Conservation (phyloP, 495 filamentous ascomycete species). For the Delitschia confertaspora region DNA sequence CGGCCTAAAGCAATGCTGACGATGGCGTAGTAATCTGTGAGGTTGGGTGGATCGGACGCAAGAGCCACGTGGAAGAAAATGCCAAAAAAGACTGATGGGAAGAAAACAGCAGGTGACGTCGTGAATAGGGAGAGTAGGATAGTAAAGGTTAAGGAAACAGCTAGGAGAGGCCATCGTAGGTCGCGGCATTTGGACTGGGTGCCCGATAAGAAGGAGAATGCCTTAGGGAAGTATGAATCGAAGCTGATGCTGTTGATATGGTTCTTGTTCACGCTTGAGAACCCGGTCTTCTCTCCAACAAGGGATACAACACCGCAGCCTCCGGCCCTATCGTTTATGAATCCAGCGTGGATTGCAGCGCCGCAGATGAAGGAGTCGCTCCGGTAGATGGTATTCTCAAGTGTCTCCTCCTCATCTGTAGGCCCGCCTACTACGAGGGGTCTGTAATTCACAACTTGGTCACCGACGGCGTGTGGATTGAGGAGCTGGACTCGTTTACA, state of each 20-base stretch:
- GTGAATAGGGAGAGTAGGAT: slow-evolving; percentile 36
- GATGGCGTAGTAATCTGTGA: slow-evolving; percentile 38
- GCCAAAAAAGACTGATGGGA: slow-evolving; percentile 33
- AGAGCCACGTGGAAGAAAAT: slow-evolving; percentile 40
- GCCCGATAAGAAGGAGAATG: slow-evolving; percentile 36
- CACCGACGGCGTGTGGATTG: slow-evolving; percentile 37
- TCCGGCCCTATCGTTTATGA: slow-evolving; percentile 33
- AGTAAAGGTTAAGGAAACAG: slow-evolving; percentile 34
- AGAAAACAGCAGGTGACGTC: slow-evolving; percentile 37
- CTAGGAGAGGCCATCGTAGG: slow-evolving; percentile 38
- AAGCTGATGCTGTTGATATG: slow-evolving; percentile 34
- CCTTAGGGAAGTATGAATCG: slow-evolving; percentile 37
- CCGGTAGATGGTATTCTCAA: slow-evolving; percentile 32
- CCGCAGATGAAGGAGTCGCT: slow-evolving; percentile 39
- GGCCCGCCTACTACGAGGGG: slow-evolving; percentile 37
- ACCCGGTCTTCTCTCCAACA: slow-evolving; percentile 33
- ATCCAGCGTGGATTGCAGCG: slow-evolving; percentile 38
- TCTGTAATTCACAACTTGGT: slow-evolving; percentile 35
- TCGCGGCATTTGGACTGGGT: slow-evolving; percentile 34
- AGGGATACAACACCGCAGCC: slow-evolving; percentile 37
- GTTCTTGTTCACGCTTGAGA: slow-evolving; percentile 28
- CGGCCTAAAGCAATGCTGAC: slow-evolving; percentile 35
- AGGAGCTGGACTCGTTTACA: slow-evolving; percentile 32
- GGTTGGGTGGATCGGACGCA: slow-evolving; percentile 36
- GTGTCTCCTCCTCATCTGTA: slow-evolving; percentile 24